phyloP scores from a whole-genome alignment of 129 eudicot species.

The Ambrosia artemisiifolia region DNA sequence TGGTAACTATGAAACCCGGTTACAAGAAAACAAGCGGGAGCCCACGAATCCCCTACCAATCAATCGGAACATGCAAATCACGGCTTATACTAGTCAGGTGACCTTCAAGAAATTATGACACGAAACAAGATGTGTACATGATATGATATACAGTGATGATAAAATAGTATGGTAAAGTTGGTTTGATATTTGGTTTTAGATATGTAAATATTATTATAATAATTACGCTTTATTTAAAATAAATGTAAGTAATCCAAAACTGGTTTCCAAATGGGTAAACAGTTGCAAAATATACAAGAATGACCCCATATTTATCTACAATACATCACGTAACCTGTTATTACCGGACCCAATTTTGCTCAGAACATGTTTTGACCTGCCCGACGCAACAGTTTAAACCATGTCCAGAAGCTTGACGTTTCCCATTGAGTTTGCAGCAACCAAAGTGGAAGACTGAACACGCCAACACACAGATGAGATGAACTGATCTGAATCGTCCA shows the following conservation, averaged over 20 bases:
- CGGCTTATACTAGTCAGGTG: too few species aligned
- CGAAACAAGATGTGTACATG: too few species aligned
- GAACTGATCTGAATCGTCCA: slow-evolving; percentile 72
- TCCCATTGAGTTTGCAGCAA: slow-evolving; percentile 94
- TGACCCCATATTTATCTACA: slow-evolving; percentile 30
- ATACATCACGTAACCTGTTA: slow-evolving; percentile 7
- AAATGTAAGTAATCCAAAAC: background rate
- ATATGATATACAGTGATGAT: too few species aligned
- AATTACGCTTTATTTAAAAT: too few species aligned
- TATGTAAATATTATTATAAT: too few species aligned
- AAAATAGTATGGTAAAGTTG: too few species aligned
- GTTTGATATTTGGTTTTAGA: too few species aligned
- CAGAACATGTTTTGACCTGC: slow-evolving; percentile 10
- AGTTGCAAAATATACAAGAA: slow-evolving; percentile 33
- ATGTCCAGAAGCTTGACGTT: slow-evolving; percentile 80
- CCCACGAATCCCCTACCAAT: too few species aligned
- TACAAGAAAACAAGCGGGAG: too few species aligned
- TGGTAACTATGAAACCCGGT: too few species aligned
- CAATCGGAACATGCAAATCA: too few species aligned
- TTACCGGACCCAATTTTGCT: background rate
- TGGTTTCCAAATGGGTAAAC: slow-evolving; percentile 9
- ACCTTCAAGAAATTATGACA: too few species aligned
- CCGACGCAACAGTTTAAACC: slow-evolving; percentile 33
- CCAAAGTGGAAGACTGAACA: slow-evolving; percentile 76
- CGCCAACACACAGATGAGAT: slow-evolving; percentile 96